These are phyloP conservation scores for Calonectria naviculata DNA, from an alignment of 2,329 filamentous ascomycete genomes.

Conservation along the genomic window DNA sequence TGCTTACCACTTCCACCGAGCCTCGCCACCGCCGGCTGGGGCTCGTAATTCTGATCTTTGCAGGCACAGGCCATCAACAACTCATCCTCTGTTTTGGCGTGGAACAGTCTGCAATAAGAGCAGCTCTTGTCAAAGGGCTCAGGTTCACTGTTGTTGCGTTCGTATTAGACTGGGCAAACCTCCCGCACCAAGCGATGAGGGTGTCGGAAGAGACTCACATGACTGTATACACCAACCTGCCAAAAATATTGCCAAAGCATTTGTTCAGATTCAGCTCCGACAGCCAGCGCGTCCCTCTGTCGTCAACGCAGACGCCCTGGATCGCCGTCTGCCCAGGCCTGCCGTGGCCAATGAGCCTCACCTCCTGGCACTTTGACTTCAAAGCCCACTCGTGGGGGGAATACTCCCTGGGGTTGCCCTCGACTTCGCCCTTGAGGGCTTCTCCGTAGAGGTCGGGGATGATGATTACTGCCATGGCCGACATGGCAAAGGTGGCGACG, in stretches of 20 bases:
- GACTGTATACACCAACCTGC: not conserved
- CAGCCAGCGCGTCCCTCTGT: not conserved
- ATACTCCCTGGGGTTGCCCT: not conserved
- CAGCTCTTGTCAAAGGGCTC: not conserved
- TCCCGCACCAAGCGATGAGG: no score
- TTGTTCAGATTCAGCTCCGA: slow-evolving; percentile 3
- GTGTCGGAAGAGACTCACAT: no score
- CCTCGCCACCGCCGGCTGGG: not conserved
- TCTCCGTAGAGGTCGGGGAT: not conserved
- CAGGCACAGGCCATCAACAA: not conserved
- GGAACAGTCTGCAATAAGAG: not conserved
- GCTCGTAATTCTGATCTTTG: not conserved
- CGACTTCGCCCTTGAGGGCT: not conserved
- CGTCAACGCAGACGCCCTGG: not conserved
- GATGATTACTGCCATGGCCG: not conserved
- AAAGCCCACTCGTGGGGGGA: slow-evolving; percentile 7
- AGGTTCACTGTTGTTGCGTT: not conserved
- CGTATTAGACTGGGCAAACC: not conserved
- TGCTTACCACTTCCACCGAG: not conserved
- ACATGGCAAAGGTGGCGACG: not conserved
- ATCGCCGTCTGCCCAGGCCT: not conserved
- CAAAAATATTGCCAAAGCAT: not conserved
- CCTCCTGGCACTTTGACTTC: slow-evolving; percentile 27
- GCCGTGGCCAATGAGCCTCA: slow-evolving; percentile 29
- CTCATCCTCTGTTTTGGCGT: not conserved